A percentile compares a stretch with the other conserved stretches of the same genome.
These are phyloP conservation scores for Trichosanthes cucumerina DNA, from an alignment of 306 rosid species.

Conservation along the genomic window DNA sequence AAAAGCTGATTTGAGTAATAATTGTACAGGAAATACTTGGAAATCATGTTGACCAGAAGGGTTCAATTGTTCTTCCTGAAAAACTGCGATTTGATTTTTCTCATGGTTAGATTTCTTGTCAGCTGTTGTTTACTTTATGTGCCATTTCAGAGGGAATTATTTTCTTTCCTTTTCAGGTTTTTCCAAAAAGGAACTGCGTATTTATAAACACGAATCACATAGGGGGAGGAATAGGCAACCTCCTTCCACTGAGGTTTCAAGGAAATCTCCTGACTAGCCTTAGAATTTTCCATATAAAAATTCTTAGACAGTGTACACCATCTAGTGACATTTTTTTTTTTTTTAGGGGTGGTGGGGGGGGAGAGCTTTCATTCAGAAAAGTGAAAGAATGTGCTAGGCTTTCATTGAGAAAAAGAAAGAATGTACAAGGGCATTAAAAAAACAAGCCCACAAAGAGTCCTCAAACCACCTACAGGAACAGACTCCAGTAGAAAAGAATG, in stretches of 20 bases:
- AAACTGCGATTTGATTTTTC: conserved; percentile 95
- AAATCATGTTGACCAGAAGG: conserved; percentile 82
- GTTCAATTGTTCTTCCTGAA: conserved; percentile 96
- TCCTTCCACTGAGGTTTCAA: background rate
- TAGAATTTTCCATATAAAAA: background rate
- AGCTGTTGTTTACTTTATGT: background rate
- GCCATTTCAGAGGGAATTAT: background rate
- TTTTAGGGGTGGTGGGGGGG: too few species aligned
- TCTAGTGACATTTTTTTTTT: background rate
- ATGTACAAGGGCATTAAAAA: background rate
- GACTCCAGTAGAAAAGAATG: background rate
- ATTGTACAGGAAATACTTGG: conserved; percentile 84
- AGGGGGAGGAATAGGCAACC: background rate
- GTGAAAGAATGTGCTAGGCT: too few species aligned
- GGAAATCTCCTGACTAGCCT: background rate
- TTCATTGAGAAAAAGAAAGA: background rate
- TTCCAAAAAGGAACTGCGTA: background rate
- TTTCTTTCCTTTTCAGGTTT: background rate
- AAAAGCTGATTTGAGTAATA: conserved; percentile 3
- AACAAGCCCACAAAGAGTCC: background rate
- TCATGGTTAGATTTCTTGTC: conserved; percentile 49
- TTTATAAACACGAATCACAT: background rate
- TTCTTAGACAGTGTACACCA: background rate
- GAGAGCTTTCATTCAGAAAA: too few species aligned
- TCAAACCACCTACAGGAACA: background rate